Conservation (phyloP, 139 green algal genomes). For the Marvania coccoides region DNA sequence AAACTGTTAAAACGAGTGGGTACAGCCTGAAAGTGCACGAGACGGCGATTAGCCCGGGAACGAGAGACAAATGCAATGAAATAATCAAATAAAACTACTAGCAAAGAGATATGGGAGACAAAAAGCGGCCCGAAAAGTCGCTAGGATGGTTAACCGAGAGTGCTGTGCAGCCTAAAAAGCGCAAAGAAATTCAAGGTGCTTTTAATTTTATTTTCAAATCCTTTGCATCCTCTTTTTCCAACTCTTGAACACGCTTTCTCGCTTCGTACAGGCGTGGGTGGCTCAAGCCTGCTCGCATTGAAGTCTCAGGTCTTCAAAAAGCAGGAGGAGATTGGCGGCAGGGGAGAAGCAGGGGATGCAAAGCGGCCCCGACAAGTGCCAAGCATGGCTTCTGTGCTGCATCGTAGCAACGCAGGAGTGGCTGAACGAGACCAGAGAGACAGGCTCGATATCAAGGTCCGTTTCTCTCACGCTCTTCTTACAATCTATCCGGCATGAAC, state of each 20-base stretch:
- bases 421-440: constrained; percentile 51
- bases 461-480: background rate
- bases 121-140: no score
- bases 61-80: no score
- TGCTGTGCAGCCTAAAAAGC: constrained; percentile 55
- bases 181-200: constrained; percentile 58
- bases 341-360: background rate
- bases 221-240: background rate
- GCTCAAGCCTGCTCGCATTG: background rate
- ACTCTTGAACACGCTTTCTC: background rate
- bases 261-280: constrained; percentile 4
- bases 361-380: background rate
- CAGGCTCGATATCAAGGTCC: constrained; percentile 49
- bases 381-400: constrained; percentile 26
- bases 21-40: no score
- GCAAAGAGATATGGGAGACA: no score
- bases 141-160: constrained; percentile 70
- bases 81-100: no score
- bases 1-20: no score
- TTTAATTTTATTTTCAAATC: background rate
- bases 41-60: no score
- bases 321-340: constrained; percentile 37
- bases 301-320: constrained; percentile 55
- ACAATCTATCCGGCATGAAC: background rate
- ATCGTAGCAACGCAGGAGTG: constrained; percentile 55